Evolutionary conservation across 331 rosid species (phyloP).

Genomic region (Acacia pycnantha): DNA sequence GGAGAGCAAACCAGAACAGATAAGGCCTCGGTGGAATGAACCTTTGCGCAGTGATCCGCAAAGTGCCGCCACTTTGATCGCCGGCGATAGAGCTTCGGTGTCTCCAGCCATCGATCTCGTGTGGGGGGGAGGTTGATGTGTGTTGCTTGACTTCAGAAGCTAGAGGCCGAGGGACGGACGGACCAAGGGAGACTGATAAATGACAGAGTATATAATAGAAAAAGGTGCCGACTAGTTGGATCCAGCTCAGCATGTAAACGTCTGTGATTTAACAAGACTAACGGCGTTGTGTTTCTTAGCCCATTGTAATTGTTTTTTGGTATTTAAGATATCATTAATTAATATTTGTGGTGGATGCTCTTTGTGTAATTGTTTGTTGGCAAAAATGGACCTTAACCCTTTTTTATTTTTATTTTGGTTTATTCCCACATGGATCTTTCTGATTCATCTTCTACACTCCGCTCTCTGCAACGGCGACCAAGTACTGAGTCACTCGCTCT

Average conservation of each 20-base stretch:
- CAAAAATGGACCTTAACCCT: too few relatives aligned
- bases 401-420: too few relatives aligned
- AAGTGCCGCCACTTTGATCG: conserved; percentile 45
- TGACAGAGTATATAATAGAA: not conserved
- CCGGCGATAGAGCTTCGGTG: not conserved
- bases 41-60: conserved; percentile 50
- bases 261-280: too few relatives aligned
- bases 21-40: conserved; percentile 46
- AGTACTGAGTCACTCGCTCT: not conserved
- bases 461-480: not conserved
- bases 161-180: not conserved
- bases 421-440: not conserved
- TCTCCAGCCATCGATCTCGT: not conserved
- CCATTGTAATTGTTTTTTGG: too few relatives aligned
- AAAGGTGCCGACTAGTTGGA: too few relatives aligned
- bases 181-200: not conserved
- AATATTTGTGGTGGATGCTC: too few relatives aligned
- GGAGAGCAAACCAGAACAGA: conserved; percentile 1
- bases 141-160: not conserved
- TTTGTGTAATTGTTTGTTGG: too few relatives aligned
- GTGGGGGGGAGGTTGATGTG: not conserved
- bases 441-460: not conserved
- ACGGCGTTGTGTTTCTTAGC: too few relatives aligned
- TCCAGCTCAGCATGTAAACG: too few relatives aligned
- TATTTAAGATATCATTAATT: too few relatives aligned